A percentile compares a stretch with the other conserved stretches of the same genome.
Evolutionary conservation across 2,329 filamentous ascomycete species (phyloP).

Genomic region (Calonectria montana): DNA sequence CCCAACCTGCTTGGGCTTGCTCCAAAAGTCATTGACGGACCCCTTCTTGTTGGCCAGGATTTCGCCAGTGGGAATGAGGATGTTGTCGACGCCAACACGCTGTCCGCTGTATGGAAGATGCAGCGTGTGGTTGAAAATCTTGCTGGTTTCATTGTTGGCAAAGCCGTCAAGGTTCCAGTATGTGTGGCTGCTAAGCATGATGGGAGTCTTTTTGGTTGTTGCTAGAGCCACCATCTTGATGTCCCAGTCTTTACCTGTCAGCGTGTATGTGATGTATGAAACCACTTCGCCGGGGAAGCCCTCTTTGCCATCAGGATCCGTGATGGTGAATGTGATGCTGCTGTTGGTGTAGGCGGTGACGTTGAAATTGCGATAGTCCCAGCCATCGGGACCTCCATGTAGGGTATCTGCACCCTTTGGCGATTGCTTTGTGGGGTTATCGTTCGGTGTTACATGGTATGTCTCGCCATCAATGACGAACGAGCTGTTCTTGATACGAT

Average conservation of each 20-base stretch:
- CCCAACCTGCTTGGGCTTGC: slow-evolving; percentile 81
- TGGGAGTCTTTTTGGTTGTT: slow-evolving; percentile 80
- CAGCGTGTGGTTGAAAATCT: slow-evolving; percentile 77
- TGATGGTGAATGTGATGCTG: slow-evolving; percentile 80
- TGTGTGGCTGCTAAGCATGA: slow-evolving; percentile 80
- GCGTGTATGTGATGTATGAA: slow-evolving; percentile 78
- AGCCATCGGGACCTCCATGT: slow-evolving; percentile 77
- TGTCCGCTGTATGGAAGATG: slow-evolving; percentile 79
- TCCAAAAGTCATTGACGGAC: slow-evolving; percentile 86
- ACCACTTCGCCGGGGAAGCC: slow-evolving; percentile 84
- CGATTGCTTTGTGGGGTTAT: slow-evolving; percentile 63
- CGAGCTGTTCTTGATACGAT: slow-evolving; percentile 82
- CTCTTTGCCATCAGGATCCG: slow-evolving; percentile 78
- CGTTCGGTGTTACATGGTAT: slow-evolving; percentile 72
- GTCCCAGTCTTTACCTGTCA: slow-evolving; percentile 75
- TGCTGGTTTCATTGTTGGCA: slow-evolving; percentile 75
- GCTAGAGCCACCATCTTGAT: slow-evolving; percentile 78
- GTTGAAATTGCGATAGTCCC: slow-evolving; percentile 84
- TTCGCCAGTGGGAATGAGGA: slow-evolving; percentile 80
- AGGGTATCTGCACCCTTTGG: slow-evolving; percentile 72
- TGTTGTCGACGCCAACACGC: slow-evolving; percentile 75
- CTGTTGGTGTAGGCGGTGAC: slow-evolving; percentile 74
- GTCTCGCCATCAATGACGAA: slow-evolving; percentile 74
- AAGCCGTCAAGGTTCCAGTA: slow-evolving; percentile 91
- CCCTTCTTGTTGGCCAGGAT: slow-evolving; percentile 76